phyloP scores from a whole-genome alignment of 2,329 filamentous ascomycete species.

The Claviceps lovelessii region DNA sequence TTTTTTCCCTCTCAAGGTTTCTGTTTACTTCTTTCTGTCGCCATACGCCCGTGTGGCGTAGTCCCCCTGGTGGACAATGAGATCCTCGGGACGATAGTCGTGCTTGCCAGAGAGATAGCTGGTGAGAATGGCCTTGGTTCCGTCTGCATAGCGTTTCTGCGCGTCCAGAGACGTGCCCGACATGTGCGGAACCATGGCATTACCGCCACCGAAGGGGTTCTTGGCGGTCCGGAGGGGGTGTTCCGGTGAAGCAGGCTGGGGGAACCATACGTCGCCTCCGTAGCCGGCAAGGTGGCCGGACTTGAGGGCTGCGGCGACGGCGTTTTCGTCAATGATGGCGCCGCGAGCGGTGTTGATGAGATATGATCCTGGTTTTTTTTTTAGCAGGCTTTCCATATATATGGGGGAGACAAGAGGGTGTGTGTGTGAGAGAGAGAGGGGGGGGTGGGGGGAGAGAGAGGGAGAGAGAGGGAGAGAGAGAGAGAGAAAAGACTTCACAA shows the following conservation, averaged over 20 bases:
- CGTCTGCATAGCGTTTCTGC: conserved; percentile 79
- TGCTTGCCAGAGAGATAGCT: conserved; percentile 78
- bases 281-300: conserved; percentile 81
- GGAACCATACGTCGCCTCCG: conserved; percentile 89
- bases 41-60: conserved; percentile 94
- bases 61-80: conserved; percentile 80
- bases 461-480: too few species aligned
- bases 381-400: too few species aligned
- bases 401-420: too few species aligned
- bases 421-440: too few species aligned
- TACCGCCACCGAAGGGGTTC: conserved; percentile 92
- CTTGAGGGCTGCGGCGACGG: conserved; percentile 87
- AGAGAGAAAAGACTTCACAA: too few species aligned
- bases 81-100: conserved; percentile 80
- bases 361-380: conserved; percentile 53
- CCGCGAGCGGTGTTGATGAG: conserved; percentile 97
- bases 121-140: conserved; percentile 77
- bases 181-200: conserved; percentile 99
- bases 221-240: conserved; percentile 85
- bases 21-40: conserved; percentile 35
- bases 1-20: conserved; percentile 14
- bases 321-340: conserved; percentile 98
- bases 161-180: conserved; percentile 97
- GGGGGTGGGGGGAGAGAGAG: too few species aligned
- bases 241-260: conserved; percentile 86